Percentiles rank a stretch among this genome's conserved stretches.
These are phyloP conservation scores for Glycine tomentella DNA, from an alignment of 306 rosid species.

Conservation along the genomic window DNA sequence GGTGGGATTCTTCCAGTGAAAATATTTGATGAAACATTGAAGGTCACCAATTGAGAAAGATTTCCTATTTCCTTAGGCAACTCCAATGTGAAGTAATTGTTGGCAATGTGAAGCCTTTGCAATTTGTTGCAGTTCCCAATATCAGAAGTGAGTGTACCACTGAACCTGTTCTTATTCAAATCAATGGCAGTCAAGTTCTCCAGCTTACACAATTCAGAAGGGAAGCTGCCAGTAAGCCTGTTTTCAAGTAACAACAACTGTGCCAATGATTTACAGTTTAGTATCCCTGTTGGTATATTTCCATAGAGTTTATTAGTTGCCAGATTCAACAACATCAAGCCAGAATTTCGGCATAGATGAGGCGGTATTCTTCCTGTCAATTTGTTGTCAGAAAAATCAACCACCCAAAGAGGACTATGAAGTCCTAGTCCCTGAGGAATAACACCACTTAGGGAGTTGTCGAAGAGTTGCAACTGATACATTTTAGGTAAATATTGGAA, in stretches of 20 bases:
- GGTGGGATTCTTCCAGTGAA: conserved; percentile 69
- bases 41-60: conserved; percentile 81
- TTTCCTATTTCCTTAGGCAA: conserved; percentile 89
- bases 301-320: conserved; percentile 71
- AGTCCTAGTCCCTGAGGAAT: conserved; percentile 81
- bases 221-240: conserved; percentile 81
- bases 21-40: conserved; percentile 82
- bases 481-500: conserved; percentile 68
- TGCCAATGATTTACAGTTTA: conserved; percentile 69
- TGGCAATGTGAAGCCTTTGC: conserved; percentile 92
- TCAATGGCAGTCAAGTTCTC: conserved; percentile 74
- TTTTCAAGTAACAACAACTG: conserved; percentile 75
- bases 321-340: conserved; percentile 71
- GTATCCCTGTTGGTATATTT: conserved; percentile 69
- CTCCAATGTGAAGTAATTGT: conserved; percentile 72
- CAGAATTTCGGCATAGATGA: conserved; percentile 72
- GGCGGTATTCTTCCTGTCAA: conserved; percentile 82
- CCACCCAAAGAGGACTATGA: conserved; percentile 86
- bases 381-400: conserved; percentile 78
- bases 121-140: conserved; percentile 69
- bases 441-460: conserved; percentile 75
- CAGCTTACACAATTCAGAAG: conserved; percentile 75
- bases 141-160: conserved; percentile 76
- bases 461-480: conserved; percentile 82
- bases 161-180: conserved; percentile 78